phyloP scores from a whole-genome alignment of 257 asterid species.

The Rhazya stricta region DNA sequence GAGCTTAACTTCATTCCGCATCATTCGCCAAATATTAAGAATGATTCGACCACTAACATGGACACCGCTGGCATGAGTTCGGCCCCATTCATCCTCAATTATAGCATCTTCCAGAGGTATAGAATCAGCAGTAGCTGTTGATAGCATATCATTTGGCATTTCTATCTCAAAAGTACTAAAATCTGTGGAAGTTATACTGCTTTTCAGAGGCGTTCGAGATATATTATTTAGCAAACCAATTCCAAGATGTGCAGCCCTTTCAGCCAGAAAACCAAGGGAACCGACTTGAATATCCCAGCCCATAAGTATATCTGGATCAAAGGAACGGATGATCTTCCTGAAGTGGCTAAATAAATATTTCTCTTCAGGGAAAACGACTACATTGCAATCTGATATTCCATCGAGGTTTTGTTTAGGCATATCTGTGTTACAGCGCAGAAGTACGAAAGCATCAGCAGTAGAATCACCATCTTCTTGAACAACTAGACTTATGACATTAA shows the following conservation, averaged over 20 bases:
- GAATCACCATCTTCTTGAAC: constrained; percentile 70
- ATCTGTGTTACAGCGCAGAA: constrained; percentile 46
- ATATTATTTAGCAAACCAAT: constrained; percentile 64
- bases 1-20: constrained; percentile 89
- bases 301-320: constrained; percentile 80
- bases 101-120: constrained; percentile 44
- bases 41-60: constrained; percentile 95
- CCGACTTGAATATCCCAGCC: constrained; percentile 98
- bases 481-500: constrained; percentile 61
- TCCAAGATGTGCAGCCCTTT: constrained; percentile 91
- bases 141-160: constrained; percentile 32
- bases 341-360: constrained; percentile 51
- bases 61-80: constrained; percentile 96
- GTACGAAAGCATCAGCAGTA: constrained; percentile 43
- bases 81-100: constrained; percentile 96
- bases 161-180: constrained; percentile 32
- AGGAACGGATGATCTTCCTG: constrained; percentile 42
- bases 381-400: constrained; percentile 55
- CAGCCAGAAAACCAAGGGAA: constrained; percentile 95
- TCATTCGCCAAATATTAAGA: constrained; percentile 88
- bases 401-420: constrained; percentile 43
- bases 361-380: constrained; percentile 57
- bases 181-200: constrained; percentile 37
- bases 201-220: constrained; percentile 65
- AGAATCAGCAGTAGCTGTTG: constrained; percentile 41